Conservation (phyloP, 495 filamentous ascomycete genomes). For the Delitschia confertaspora region DNA sequence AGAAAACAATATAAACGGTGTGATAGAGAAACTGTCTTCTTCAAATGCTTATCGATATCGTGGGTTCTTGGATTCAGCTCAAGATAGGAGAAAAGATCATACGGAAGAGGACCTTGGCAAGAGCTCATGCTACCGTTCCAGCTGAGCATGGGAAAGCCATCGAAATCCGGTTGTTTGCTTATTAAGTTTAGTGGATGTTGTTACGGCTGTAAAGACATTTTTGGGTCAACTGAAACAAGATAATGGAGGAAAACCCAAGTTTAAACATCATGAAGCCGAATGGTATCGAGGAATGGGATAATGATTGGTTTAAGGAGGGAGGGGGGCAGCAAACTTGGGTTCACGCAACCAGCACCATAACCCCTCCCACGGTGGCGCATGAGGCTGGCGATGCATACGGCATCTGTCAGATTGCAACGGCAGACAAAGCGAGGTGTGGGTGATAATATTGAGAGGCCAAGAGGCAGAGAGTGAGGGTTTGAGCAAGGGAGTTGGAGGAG, state of each 20-base stretch:
- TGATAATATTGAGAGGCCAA: slow-evolving; percentile 11
- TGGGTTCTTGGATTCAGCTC: too few relatives aligned
- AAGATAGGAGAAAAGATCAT: too few relatives aligned
- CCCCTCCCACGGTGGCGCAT: slow-evolving; percentile 3
- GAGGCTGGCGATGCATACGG: background rate
- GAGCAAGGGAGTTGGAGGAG: slow-evolving; percentile 1
- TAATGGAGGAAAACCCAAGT: background rate
- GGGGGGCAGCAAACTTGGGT: slow-evolving; percentile 14
- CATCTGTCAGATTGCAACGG: slow-evolving; percentile 18
- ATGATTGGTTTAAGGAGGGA: background rate
- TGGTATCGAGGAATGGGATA: background rate
- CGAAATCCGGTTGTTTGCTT: too few relatives aligned
- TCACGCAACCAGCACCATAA: slow-evolving; percentile 19
- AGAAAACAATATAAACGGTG: too few relatives aligned
- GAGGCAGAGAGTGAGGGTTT: slow-evolving; percentile 12
- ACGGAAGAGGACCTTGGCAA: too few relatives aligned
- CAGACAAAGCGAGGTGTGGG: slow-evolving; percentile 17
- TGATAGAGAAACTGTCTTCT: too few relatives aligned
- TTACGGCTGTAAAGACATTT: too few relatives aligned
- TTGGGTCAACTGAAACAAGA: slow-evolving; percentile 11
- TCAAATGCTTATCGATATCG: too few relatives aligned
- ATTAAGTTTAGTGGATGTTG: too few relatives aligned
- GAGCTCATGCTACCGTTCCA: too few relatives aligned
- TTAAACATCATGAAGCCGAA: slow-evolving; percentile 1
- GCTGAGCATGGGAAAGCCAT: too few relatives aligned